Base-by-base conservation (phyloP, 75 land plant species). In the Selaginella tamariscina region DNA sequence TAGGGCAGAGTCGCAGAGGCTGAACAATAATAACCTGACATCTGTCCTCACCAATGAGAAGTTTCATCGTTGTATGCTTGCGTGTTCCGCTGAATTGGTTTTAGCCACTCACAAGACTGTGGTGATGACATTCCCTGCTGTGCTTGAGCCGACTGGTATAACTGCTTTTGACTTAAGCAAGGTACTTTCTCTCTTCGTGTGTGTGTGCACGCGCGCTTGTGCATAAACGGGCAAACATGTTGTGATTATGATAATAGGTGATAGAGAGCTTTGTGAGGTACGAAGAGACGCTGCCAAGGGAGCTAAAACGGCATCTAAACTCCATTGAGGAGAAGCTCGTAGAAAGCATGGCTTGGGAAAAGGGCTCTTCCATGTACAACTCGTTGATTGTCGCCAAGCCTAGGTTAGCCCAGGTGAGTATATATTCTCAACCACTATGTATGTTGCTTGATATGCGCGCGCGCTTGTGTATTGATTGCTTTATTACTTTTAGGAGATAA, bases 121-220 rank as follows among this genome's bases (percentile, higher is more conserved):
- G 9, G 21, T 23, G 8, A 5, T 59, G 62, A n/a, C 62, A n/a
- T 59, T 59, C 21, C 62, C 62, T 23, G 62, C 62, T 23, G 62
- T 59, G 8, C 23, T 59, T 2, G 62, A 26, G n/a, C 62, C 62
- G 26, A 59, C 62, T 59, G 62, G 62, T 5, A 59, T 59, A 59
- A 59, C 62, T 59, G 62, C 62, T 5, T 59, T 59, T n/a, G 62
- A 59, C 62, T 27, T 59, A n/a, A 59, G 62, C 74, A 95, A 95
- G 77, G 91, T 95, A 54, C 86, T 94, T 56, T 95, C 89, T 59
- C 80, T 84, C 74, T 89, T 94, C 74, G 89, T 94, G 31, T 77
- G 98, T n/a, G n/a, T n/a, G n/a, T n/a, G n/a, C n/a, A n/a, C n/a
- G n/a, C n/a, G n/a, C n/a, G n/a, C n/a, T n/a, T n/a, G n/a, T n/a